These are phyloP conservation scores for Graphilbum sp. DNA, from an alignment of 2,329 filamentous ascomycete genomes.

Conservation along the genomic window DNA sequence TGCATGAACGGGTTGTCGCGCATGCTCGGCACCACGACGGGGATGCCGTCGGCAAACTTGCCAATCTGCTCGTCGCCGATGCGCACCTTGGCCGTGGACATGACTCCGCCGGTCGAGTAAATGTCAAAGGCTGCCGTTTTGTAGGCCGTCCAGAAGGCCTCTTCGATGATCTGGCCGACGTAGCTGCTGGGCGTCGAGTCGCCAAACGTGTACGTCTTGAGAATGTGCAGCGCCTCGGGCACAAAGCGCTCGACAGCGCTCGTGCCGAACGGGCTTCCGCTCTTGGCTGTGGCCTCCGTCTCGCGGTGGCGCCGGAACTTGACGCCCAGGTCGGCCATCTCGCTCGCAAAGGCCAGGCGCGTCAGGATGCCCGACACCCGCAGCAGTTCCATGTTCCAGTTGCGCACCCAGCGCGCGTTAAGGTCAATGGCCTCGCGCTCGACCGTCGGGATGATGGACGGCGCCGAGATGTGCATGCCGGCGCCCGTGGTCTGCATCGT, in stretches of 20 bases:
- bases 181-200: slow-evolving; percentile 79
- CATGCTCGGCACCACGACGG: slow-evolving; percentile 65
- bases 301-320: slow-evolving; percentile 31
- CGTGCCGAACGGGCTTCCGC: slow-evolving; percentile 15
- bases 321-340: slow-evolving; percentile 61
- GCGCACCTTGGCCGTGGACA: slow-evolving; percentile 71
- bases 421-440: slow-evolving; percentile 94
- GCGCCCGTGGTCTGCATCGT: slow-evolving; percentile 94
- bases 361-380: slow-evolving; percentile 81
- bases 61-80: slow-evolving; percentile 49
- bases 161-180: slow-evolving; percentile 76
- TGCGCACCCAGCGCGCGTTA: slow-evolving; percentile 85
- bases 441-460: slow-evolving; percentile 91
- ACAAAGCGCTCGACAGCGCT: slow-evolving; percentile 50
- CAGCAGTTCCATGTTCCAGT: slow-evolving; percentile 90
- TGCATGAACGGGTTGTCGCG: slow-evolving; percentile 59
- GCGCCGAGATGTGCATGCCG: slow-evolving; percentile 86
- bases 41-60: slow-evolving; percentile 75
- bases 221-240: slow-evolving; percentile 64
- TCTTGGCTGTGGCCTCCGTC: no score
- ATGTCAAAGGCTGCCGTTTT: slow-evolving; percentile 71
- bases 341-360: slow-evolving; percentile 70
- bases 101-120: slow-evolving; percentile 71
- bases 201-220: slow-evolving; percentile 74
- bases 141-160: slow-evolving; percentile 91